Conservation (phyloP, 129 eudicot species). For the Lactuca saligna region DNA sequence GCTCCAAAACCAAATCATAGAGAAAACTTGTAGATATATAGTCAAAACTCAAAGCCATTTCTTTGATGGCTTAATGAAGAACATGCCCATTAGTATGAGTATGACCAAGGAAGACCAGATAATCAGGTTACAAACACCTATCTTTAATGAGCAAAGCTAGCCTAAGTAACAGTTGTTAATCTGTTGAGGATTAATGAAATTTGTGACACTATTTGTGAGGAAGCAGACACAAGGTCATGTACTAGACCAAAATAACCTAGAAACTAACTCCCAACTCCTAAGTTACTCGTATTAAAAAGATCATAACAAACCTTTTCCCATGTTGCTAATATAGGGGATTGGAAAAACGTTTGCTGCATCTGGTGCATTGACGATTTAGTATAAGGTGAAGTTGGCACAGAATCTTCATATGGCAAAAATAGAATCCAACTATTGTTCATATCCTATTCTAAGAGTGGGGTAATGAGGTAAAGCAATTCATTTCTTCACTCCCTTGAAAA, state of each 20-base stretch:
- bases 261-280: not conserved
- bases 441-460: constrained; percentile 17
- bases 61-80: not conserved
- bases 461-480: constrained; percentile 13
- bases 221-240: constrained; percentile 3
- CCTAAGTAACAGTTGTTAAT: not conserved
- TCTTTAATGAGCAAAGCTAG: not conserved
- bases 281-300: not conserved
- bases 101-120: not conserved
- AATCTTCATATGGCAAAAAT: not conserved
- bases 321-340: not conserved
- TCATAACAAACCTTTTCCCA: not conserved
- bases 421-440: not conserved
- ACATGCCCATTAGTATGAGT: not conserved
- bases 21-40: not conserved
- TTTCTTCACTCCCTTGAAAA: constrained; percentile 13
- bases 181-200: not conserved
- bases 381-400: not conserved
- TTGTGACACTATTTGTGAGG: not conserved
- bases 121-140: not conserved
- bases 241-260: not conserved
- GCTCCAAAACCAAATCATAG: no score
- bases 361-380: not conserved
- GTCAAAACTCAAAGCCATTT: not conserved
- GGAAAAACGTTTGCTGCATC: not conserved